Percentiles rank a stretch among this genome's conserved stretches.
Evolutionary conservation across 345 rosid species (phyloP).

Genomic region (Aurinia saxatilis): DNA sequence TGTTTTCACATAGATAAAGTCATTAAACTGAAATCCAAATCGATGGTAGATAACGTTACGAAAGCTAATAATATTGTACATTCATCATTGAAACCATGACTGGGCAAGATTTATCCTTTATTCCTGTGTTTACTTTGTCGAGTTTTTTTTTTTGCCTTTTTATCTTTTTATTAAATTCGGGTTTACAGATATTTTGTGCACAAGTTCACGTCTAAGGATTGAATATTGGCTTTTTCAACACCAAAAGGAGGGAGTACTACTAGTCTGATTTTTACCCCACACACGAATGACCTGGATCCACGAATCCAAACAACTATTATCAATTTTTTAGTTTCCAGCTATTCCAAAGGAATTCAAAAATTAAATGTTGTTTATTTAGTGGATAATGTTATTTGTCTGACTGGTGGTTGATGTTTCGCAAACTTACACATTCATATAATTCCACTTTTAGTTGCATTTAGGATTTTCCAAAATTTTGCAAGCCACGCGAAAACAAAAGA

Average conservation of each 20-base stretch:
- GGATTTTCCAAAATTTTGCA: not conserved
- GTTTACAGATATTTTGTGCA: not conserved
- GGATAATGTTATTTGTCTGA: too few relatives aligned
- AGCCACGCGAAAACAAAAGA: too few relatives aligned
- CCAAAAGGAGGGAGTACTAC: not conserved
- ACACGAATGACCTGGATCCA: slow-evolving; percentile 28
- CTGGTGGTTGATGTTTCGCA: too few relatives aligned
- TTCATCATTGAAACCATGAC: not conserved
- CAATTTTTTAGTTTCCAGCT: slow-evolving; percentile 10
- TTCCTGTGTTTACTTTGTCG: slow-evolving; percentile 4
- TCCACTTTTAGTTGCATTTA: not conserved
- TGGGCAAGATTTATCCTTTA: not conserved
- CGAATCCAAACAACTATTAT: too few relatives aligned
- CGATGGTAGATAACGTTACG: not conserved
- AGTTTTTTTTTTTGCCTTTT: not conserved
- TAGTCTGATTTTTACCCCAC: not conserved
- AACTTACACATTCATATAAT: too few relatives aligned
- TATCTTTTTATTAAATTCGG: not conserved
- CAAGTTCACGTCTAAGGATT: slow-evolving; percentile 18
- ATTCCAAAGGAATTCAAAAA: not conserved
- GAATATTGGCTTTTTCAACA: slow-evolving; percentile 24
- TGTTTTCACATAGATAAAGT: not conserved
- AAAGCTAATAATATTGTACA: not conserved
- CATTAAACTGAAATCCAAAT: not conserved
- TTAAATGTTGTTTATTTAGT: not conserved